Evolutionary conservation across 352 stramenopile species (phyloP).

Genomic region (Phytophthora colocasiae): DNA sequence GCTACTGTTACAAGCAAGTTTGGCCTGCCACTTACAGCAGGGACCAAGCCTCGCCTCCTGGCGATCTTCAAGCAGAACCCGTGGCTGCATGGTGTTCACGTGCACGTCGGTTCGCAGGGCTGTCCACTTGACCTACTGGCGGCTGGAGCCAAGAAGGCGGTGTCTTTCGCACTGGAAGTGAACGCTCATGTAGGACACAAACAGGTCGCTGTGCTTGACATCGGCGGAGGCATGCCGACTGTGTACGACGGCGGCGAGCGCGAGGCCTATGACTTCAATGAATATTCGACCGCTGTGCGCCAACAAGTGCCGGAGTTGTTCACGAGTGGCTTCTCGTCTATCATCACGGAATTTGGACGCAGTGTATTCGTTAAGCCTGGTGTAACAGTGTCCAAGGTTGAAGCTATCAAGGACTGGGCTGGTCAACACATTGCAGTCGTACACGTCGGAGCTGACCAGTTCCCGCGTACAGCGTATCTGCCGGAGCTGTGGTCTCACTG

Average conservation of each 20-base stretch:
- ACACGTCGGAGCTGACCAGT: conserved; percentile 92
- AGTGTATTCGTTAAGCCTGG: conserved; percentile 89
- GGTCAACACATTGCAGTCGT: conserved; percentile 84
- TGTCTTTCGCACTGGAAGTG: conserved; percentile 80
- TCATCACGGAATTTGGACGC: conserved; percentile 94
- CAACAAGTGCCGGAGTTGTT: conserved; percentile 85
- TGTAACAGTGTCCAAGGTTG: conserved; percentile 87
- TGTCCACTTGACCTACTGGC: conserved; percentile 87
- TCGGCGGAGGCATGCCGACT: conserved; percentile 91
- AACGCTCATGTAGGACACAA: conserved; percentile 63
- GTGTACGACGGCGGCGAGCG: conserved; percentile 81
- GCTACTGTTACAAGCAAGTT: conserved; percentile 93
- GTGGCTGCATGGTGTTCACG: conserved; percentile 91
- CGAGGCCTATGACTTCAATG: conserved; percentile 80
- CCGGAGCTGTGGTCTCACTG: conserved; percentile 86
- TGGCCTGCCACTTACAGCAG: conserved; percentile 74
- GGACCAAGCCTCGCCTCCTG: conserved; percentile 61
- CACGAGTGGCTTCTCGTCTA: conserved; percentile 67
- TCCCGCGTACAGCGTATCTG: conserved; percentile 89
- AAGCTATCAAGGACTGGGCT: conserved; percentile 89
- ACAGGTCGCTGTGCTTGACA: conserved; percentile 88
- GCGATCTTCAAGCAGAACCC: conserved; percentile 68
- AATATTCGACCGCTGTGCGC: conserved; percentile 81
- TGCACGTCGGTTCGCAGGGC: conserved; percentile 91
- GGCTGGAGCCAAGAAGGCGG: conserved; percentile 73